phyloP scores from a whole-genome alignment of 2,329 filamentous ascomycete genomes.

The Fusarium domesticum region DNA sequence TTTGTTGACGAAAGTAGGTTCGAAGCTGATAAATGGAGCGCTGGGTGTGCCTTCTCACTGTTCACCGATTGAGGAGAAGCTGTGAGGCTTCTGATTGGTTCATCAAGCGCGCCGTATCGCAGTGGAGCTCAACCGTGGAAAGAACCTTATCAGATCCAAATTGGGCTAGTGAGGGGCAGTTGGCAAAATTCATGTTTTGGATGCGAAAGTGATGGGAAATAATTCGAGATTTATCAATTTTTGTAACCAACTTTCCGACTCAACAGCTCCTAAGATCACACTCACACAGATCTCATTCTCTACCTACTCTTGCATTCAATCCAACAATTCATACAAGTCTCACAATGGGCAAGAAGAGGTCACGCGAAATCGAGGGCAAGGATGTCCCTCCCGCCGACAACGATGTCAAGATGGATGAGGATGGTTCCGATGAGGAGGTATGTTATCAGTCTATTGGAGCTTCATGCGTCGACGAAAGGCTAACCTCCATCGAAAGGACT shows the following conservation, averaged over 20 bases:
- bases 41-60: not conserved
- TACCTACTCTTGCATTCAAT: not conserved
- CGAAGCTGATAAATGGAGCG: not conserved
- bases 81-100: conserved; percentile 19
- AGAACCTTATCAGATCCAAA: conserved; percentile 29
- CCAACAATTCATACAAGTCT: conserved; percentile 2
- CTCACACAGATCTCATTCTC: too few species aligned
- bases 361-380: conserved; percentile 45
- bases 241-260: too few species aligned
- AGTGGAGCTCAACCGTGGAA: conserved; percentile 16
- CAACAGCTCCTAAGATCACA: too few species aligned
- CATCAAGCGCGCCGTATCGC: conserved; percentile 24
- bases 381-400: conserved; percentile 39
- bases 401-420: conserved; percentile 48
- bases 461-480: conserved; percentile 6
- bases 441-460: conserved; percentile 16
- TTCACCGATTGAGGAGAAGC: conserved; percentile 2
- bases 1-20: not conserved
- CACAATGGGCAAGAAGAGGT: conserved; percentile 50
- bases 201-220: not conserved
- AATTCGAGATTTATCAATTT: too few species aligned
- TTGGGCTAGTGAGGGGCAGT: conserved; percentile 42
- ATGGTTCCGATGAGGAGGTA: conserved; percentile 55
- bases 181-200: conserved; percentile 35
- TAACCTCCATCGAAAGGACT: conserved; percentile 58